Base-by-base conservation (phyloP, 2,329 filamentous ascomycete species). In the Colletotrichum acutatum region DNA sequence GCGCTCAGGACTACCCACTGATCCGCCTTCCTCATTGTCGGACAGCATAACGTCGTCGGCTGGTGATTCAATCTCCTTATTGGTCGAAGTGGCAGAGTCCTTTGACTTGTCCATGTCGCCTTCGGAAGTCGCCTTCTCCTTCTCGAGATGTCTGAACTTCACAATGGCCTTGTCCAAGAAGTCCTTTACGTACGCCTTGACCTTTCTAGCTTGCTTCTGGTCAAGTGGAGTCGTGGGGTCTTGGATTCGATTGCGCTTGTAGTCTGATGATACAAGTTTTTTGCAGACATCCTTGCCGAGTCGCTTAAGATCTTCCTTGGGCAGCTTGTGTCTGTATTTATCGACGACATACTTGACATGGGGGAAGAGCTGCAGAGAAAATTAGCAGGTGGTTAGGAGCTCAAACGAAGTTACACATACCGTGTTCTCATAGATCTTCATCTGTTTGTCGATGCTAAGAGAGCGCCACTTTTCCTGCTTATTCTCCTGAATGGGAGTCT, bases 391-490 rank as follows among this genome's bases (percentile, higher is more conserved):
- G 16, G 12, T 16, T 28, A 60, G 30, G 24, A 2, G 30, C 52
- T 5, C 7, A 6, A 7, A 22, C 19, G 1, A 32, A 28, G 12
- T 49, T 7, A 42, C 32, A 86, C 94, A 82, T 87, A 97, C 95
- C 64, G 95, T 97, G 79, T 95, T 95, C 82, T 98, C 95, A 78
- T 98, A 98, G 2, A 98, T 88, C 85, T 95, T 98, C 90, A 95
- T 97, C 83, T 97, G 94, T 83, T 98, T 98, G 76, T 98, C 95
- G 76, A 91, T 81, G 1, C 92, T 86, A 37, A 92, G 81, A 72
- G 87, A 88, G 68, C 90, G 88, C 93, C 93, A 95, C 80, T 92
- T 94, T 60, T 94, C 92, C 77, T 88, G 87, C 77, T 90, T 92
- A 6, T 87, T 86, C 81, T 92, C 89, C 58, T 87, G 87, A 5